Evolutionary conservation across 164 flowering plant species (phyloP), one percentile per base, ranked within the genome.

Genomic region (Vitis cinerea): DNA sequence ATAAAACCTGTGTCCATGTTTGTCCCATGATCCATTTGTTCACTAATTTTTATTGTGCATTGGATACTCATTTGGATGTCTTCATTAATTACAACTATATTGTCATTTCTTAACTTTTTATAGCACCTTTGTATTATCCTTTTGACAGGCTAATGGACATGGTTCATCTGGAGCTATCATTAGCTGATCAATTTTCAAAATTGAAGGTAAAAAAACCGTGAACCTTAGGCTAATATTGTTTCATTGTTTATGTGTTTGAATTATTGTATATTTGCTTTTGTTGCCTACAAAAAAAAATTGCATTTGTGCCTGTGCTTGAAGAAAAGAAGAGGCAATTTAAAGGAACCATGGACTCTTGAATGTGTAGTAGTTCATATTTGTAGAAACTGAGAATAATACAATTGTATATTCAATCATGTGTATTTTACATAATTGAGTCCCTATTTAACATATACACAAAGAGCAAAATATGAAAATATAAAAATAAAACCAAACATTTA

Each of bases 111-210:
- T 5, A 15, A 16, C 27, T 19, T 72, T 65, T 72, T 15, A 12
- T 27, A 59, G 4, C 52, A 30, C 27, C 3, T 10, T 31, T 63
- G 47, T 50, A 10, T 57, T 59, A 11, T 65, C 51, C 48, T 74
- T 69, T 56, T 53, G 55, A 12, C 80, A 95, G 99, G 90, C 83
- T 96, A 76, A 65, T 93, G 70, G 97, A 96, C 77, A 70, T 88
- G 93, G 85, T 90, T 15, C 97, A 92, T 80, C 87, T 85, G 73
- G 99, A 93, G 71, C 62, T 96, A 60, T 84, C 90, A 16, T 80
- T 96, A 85, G 92, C 93, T 64, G 95, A 96, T 79, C 93, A 96
- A 59, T 89, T 86, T 78, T 76, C 83, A 19, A 88, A 86, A 70
- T 71, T 95, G 71, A 90, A 90, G 98, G 99, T 94, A 75, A 74